Percentiles rank a stretch among this genome's conserved stretches.
These are phyloP conservation scores for Aspergillus costaricaensis DNA, from an alignment of 2,329 filamentous ascomycete species.

Conservation along the genomic window DNA sequence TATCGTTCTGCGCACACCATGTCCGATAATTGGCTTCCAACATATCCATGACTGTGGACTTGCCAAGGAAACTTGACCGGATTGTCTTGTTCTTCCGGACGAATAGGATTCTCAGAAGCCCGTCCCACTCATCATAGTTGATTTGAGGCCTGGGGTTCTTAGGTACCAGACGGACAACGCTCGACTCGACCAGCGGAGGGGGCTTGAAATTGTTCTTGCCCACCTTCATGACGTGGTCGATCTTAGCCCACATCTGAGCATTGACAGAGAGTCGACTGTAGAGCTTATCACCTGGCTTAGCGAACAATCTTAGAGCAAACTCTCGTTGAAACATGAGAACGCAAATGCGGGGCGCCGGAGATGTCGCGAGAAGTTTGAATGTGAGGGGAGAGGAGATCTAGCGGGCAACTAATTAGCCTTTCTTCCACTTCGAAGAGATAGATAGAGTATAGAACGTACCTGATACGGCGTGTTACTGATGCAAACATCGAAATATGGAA, in stretches of 20 bases:
- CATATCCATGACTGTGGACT: conserved; percentile 76
- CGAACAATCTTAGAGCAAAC: conserved; percentile 87
- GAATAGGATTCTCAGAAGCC: conserved; percentile 78
- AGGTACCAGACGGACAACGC: conserved; percentile 85
- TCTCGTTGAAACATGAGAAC: conserved; percentile 92
- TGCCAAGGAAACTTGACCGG: conserved; percentile 76
- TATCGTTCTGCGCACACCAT: conserved; percentile 84
- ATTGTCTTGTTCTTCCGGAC: conserved; percentile 90
- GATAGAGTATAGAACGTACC: conserved; percentile 38
- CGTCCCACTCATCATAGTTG: conserved; percentile 94
- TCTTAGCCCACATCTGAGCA: conserved; percentile 84
- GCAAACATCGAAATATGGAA: conserved; percentile 79
- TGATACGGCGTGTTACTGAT: conserved; percentile 77
- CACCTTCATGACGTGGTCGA: conserved; percentile 80
- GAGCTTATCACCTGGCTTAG: conserved; percentile 81
- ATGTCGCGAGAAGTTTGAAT: conserved; percentile 82
- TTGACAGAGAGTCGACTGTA: conserved; percentile 92
- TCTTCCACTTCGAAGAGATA: neutral
- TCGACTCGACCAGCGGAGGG: conserved; percentile 87
- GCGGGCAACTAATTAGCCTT: conserved; percentile 11
- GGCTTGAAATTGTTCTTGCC: conserved; percentile 96
- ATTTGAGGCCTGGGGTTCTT: conserved; percentile 85
- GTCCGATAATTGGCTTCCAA: conserved; percentile 86
- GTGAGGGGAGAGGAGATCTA: conserved; percentile 88
- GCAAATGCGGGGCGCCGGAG: conserved; percentile 76